Base-by-base conservation (phyloP, 2,329 filamentous ascomycete species). In the Fusarium liriodendri region DNA sequence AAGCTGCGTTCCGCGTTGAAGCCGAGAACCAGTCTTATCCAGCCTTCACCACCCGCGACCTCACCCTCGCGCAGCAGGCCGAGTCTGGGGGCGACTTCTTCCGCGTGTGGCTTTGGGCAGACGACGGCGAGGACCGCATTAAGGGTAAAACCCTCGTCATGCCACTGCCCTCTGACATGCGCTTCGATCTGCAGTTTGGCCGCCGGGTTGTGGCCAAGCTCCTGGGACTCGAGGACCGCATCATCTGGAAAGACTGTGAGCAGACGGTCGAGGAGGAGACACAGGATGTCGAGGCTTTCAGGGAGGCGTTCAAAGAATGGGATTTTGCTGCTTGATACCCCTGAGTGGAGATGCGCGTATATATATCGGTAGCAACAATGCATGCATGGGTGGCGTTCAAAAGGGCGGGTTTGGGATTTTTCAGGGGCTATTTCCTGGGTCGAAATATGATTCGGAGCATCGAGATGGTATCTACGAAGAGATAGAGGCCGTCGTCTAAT, bases 161-260 rank as follows among this genome's bases (percentile, higher is more conserved):
- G 85, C 90, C 90, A 8, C 87, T 98, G 10, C 89, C 92, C 68
- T 85, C 91, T 29, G 91, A 90, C 20, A 89, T 93, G 72, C 90
- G 93, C 16, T 98, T 99, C 80, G 95, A 98, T 80, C 84, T 98
- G 54, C 96, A 98, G 80, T 98, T 97, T 79, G 95, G 94, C 5
- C 89, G 97, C 45, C 90, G 91, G 52, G 97, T 98, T 5, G 85
- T 98, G 81, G 96, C 95, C 1, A 98, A 98, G 83, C 85, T 99
- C 61, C 86, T 99, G 60, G 90, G 91, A 4, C 84, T 98, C 54
- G 94, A 98, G 81, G 85, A 90, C 52, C 88, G 97, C n/a, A 84
- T 92, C 62, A 87, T 94, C 75, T 99, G 97, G 97, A 92, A 91
- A 81, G 93, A 97, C 76, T 96, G 94, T 75, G 89, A 87, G 35